A percentile compares a stretch with the other conserved stretches of the same genome.
Conservation (phyloP, 805 yeast species). For the Hanseniaspora vineae region DNA sequence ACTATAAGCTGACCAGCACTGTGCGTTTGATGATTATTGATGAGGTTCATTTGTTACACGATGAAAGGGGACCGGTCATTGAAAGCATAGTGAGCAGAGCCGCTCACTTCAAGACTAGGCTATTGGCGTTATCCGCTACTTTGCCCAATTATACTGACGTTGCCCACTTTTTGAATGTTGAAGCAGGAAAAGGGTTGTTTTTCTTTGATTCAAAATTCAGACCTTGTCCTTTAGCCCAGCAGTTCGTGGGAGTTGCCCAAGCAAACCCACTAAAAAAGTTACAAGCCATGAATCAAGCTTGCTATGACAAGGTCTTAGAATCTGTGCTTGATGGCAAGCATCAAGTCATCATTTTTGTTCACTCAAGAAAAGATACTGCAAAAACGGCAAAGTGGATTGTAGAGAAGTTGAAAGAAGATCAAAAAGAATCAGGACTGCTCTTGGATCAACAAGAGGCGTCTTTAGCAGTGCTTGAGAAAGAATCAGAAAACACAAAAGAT, state of each 20-base stretch:
- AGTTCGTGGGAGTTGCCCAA: constrained; percentile 56
- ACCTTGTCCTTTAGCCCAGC: constrained; percentile 88
- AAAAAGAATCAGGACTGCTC: constrained; percentile 31
- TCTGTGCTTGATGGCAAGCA: constrained; percentile 36
- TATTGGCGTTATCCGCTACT: constrained; percentile 87
- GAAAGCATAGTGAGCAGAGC: constrained; percentile 80
- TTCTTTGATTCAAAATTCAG: constrained; percentile 74
- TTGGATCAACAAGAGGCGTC: constrained; percentile 43
- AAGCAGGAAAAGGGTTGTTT: constrained; percentile 43
- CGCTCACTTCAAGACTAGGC: constrained; percentile 39
- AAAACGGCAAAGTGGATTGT: constrained; percentile 68
- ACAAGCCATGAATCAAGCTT: constrained; percentile 81
- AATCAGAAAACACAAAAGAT: constrained; percentile 44
- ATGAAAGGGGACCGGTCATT: constrained; percentile 88
- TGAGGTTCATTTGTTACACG: constrained; percentile 87
- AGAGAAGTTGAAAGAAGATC: constrained; percentile 46
- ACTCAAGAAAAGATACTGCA: constrained; percentile 83
- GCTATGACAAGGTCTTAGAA: constrained; percentile 68
- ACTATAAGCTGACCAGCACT: constrained; percentile 46
- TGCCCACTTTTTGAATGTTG: constrained; percentile 65
- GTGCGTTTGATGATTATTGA: constrained; percentile 72
- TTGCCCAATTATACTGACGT: constrained; percentile 83
- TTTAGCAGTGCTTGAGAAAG: constrained; percentile 48
- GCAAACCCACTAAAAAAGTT: constrained; percentile 49
- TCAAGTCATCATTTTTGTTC: constrained; percentile 84